These are phyloP conservation scores for Starmerella floricola DNA, from an alignment of 805 yeast species.

Conservation along the genomic window DNA sequence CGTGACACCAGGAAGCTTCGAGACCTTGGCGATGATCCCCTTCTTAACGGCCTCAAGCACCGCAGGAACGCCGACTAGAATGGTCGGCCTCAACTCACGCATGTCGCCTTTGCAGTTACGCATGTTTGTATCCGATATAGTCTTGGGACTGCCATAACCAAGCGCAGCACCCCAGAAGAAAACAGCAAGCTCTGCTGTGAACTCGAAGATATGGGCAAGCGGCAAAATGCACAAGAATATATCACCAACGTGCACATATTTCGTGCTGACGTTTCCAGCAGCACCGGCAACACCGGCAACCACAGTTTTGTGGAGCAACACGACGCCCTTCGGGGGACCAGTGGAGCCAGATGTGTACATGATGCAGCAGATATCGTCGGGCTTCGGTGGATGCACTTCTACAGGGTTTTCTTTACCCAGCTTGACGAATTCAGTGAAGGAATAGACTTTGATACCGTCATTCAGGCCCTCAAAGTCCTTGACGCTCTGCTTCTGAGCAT, in stretches of 20 bases:
- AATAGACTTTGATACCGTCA: slow-evolving; percentile 40
- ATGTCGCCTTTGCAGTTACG: slow-evolving; percentile 83
- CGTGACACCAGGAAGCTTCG: slow-evolving; percentile 46
- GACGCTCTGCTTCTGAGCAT: slow-evolving; percentile 38
- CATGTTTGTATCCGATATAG: slow-evolving; percentile 70
- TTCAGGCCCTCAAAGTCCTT: slow-evolving; percentile 64
- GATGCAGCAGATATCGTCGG: slow-evolving; percentile 56
- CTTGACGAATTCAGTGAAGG: slow-evolving; percentile 51
- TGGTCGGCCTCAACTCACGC: slow-evolving; percentile 72
- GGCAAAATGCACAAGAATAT: slow-evolving; percentile 82
- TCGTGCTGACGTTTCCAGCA: slow-evolving; percentile 45
- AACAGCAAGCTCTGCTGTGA: slow-evolving; percentile 66
- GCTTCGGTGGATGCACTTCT: slow-evolving; percentile 34
- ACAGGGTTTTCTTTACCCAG: slow-evolving; percentile 48
- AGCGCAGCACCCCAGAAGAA: slow-evolving; percentile 82
- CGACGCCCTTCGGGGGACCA: slow-evolving; percentile 78
- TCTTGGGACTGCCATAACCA: slow-evolving; percentile 89
- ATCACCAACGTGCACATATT: slow-evolving; percentile 44
- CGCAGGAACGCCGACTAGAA: slow-evolving; percentile 98
- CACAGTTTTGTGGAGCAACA: slow-evolving; percentile 51
- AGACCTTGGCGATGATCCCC: slow-evolving; percentile 72
- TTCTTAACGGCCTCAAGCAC: slow-evolving; percentile 95
- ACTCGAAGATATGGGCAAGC: slow-evolving; percentile 89
- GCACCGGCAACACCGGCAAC: slow-evolving; percentile 84
- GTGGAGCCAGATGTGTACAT: slow-evolving; percentile 86